Conservation (phyloP, 768 basidiomycete species). For the Crucibulum laeve region DNA sequence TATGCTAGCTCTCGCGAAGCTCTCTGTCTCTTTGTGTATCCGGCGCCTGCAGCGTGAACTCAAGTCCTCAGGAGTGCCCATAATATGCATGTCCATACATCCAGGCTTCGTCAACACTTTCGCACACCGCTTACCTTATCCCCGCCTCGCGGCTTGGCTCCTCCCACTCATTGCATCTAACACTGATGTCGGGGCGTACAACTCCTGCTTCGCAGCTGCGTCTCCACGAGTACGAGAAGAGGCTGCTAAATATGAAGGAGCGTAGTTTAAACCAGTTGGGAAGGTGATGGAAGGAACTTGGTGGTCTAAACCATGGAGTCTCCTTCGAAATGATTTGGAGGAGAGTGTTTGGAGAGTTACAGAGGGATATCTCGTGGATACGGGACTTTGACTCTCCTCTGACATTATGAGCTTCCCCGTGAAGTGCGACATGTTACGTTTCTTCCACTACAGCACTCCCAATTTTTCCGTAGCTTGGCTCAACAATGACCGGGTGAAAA, state of each 20-base stretch:
- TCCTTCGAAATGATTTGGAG: no score
- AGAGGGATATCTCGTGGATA: no score
- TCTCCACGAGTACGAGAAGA: constrained; percentile 27
- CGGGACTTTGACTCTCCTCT: no score
- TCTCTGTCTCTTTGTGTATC: neutral
- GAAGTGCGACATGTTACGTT: no score
- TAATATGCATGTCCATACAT: constrained; percentile 31
- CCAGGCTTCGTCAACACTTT: constrained; percentile 36
- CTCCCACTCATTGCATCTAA: constrained; percentile 16
- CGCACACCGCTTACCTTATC: constrained; percentile 9
- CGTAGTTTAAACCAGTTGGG: constrained; percentile 33
- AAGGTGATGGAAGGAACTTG: no score
- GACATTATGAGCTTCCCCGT: no score
- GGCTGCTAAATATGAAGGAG: constrained; percentile 29
- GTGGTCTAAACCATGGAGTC: no score
- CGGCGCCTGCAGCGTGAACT: neutral
- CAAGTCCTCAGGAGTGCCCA: constrained; percentile 6
- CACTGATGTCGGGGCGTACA: constrained; percentile 30
- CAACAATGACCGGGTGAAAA: no score
- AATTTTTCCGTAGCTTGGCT: no score
- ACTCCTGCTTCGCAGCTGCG: constrained; percentile 33
- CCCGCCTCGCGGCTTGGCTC: constrained; percentile 12
- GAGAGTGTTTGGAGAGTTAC: no score
- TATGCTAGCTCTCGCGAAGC: neutral
- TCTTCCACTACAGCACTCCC: no score